These are phyloP conservation scores for Phytophthora niederhauseri DNA, from an alignment of 352 stramenopile genomes.

Conservation along the genomic window DNA sequence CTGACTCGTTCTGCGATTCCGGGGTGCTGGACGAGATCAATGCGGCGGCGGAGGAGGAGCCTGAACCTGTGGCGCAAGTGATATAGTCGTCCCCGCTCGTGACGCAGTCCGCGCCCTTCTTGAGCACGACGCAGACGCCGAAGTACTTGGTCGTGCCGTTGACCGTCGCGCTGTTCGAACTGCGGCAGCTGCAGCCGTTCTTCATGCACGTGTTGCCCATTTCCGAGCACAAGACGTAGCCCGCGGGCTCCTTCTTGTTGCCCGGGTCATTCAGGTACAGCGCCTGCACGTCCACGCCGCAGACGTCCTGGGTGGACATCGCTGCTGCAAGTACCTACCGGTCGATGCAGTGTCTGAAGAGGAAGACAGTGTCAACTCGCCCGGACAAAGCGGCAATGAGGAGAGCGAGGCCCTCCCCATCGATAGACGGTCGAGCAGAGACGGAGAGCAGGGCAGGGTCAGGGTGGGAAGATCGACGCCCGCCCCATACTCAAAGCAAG, in stretches of 20 bases:
- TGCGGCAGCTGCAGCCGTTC: constrained; percentile 41
- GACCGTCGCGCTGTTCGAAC: constrained; percentile 15
- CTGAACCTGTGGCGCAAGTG: constrained; percentile 29
- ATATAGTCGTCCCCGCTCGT: constrained; percentile 34
- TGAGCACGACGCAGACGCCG: constrained; percentile 33
- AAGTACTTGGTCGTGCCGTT: constrained; percentile 37
- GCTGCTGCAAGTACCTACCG: background rate
- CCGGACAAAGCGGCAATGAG: constrained; percentile 37
- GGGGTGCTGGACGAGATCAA: background rate
- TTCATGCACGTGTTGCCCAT: constrained; percentile 42
- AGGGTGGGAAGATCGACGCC: constrained; percentile 31
- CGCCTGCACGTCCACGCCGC: constrained; percentile 27
- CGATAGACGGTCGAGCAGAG: constrained; percentile 19
- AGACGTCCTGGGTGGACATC: constrained; percentile 27
- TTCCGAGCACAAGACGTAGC: constrained; percentile 37
- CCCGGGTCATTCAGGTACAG: constrained; percentile 44
- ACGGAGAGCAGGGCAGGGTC: constrained; percentile 24
- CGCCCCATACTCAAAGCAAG: constrained; percentile 34
- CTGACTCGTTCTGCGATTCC: constrained; percentile 22
- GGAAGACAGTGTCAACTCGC: constrained; percentile 12
- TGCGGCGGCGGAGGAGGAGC: background rate
- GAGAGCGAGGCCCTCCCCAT: constrained; percentile 14
- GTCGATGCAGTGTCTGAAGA: background rate
- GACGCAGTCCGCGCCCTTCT: constrained; percentile 29
- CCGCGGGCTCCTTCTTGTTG: constrained; percentile 31